These are phyloP conservation scores for Penicillium mononematosum DNA, from an alignment of 495 filamentous ascomycete genomes.

Conservation along the genomic window DNA sequence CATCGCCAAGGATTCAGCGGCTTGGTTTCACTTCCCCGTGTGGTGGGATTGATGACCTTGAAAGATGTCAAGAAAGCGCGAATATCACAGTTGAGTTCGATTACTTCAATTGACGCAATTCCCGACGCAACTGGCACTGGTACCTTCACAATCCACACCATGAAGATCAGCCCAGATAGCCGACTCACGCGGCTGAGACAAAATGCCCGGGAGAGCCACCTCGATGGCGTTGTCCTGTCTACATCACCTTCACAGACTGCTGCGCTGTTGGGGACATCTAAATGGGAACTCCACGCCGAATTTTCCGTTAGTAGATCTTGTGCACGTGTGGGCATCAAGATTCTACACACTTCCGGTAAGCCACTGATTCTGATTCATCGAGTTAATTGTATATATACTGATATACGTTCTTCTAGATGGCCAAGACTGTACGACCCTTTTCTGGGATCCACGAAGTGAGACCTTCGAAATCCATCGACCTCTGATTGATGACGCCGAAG, in stretches of 20 bases:
- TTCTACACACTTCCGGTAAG: slow-evolving; percentile 31
- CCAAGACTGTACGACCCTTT: slow-evolving; percentile 26
- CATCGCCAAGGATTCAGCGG: slow-evolving; percentile 44
- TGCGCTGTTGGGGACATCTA: slow-evolving; percentile 22
- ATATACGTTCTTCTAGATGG: slow-evolving; percentile 15
- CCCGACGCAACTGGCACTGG: slow-evolving; percentile 12
- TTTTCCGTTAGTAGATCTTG: slow-evolving; percentile 31
- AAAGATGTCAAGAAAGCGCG: slow-evolving; percentile 31
- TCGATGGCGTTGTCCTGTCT: slow-evolving; percentile 7
- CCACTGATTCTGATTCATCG: background rate
- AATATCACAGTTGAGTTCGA: slow-evolving; percentile 25
- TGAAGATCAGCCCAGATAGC: slow-evolving; percentile 33
- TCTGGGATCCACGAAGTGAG: slow-evolving; percentile 31
- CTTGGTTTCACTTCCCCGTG: slow-evolving; percentile 37
- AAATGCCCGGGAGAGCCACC: slow-evolving; percentile 11
- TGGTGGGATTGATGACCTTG: slow-evolving; percentile 28
- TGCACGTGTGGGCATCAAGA: slow-evolving; percentile 29
- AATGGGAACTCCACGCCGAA: slow-evolving; percentile 36
- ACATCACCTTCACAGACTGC: background rate
- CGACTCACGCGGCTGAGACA: slow-evolving; percentile 30
- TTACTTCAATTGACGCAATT: slow-evolving; percentile 36
- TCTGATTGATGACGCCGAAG: slow-evolving; percentile 14
- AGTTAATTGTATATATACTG: background rate
- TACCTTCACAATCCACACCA: slow-evolving; percentile 35
- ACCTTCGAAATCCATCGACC: slow-evolving; percentile 39